These are phyloP conservation scores for Phycomyces nitens DNA, from an alignment of 192 early-diverging fungal species.

Conservation along the genomic window DNA sequence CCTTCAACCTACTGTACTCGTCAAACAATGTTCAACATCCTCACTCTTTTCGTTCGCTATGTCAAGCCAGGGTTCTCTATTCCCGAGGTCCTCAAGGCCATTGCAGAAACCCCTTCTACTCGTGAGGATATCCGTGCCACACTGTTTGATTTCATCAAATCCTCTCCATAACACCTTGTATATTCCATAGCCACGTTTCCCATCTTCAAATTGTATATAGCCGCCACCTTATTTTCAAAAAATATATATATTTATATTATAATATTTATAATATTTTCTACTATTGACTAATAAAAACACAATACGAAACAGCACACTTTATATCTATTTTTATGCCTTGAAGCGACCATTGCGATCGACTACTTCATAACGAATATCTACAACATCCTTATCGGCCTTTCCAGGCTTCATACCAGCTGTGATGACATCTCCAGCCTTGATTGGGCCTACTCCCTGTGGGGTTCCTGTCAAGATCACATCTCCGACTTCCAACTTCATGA, in stretches of 20 bases:
- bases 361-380: conserved; percentile 24
- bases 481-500: conserved; percentile 88
- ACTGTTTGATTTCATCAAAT: neutral
- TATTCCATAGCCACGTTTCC: neutral
- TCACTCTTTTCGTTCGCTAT: neutral
- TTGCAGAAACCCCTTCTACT: neutral
- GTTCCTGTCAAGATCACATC: conserved; percentile 93
- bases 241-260: too few species aligned
- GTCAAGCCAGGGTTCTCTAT: neutral
- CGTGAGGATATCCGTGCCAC: neutral
- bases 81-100: neutral
- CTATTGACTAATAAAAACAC: too few species aligned
- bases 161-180: neutral
- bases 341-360: conserved; percentile 19
- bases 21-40: neutral
- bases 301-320: too few species aligned
- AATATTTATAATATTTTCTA: too few species aligned
- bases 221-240: too few species aligned
- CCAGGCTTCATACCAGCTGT: conserved; percentile 52
- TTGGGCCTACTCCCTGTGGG: conserved; percentile 83
- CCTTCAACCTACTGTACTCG: neutral
- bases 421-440: conserved; percentile 74
- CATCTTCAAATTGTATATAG: too few species aligned
- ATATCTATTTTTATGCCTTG: neutral
- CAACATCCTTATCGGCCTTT: conserved; percentile 10